Percentiles rank a stretch among this genome's conserved stretches.
phyloP scores from a whole-genome alignment of 1,139 yeast species.

The Schwanniomyces etchellsii region DNA sequence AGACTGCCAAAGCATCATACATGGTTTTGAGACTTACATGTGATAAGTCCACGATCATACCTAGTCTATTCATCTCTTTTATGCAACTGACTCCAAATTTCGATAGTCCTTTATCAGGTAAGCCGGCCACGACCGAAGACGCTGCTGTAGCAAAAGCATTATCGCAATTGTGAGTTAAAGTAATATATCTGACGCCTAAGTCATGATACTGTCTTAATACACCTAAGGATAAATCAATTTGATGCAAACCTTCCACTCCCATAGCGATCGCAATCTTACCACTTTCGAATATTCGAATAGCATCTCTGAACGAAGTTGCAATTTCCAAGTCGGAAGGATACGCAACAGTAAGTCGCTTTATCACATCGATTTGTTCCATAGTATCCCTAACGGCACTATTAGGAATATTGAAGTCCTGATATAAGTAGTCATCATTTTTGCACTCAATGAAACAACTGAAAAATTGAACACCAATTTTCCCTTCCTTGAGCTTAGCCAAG shows the following conservation, averaged over 20 bases:
- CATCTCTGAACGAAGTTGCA: slow-evolving; percentile 34
- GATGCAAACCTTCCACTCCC: slow-evolving; percentile 54
- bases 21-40: too few relatives aligned
- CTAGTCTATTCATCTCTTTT: too few relatives aligned
- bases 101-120: too few relatives aligned
- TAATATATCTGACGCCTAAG: slow-evolving; percentile 46
- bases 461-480: slow-evolving; percentile 41
- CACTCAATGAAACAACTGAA: slow-evolving; percentile 44
- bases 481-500: slow-evolving; percentile 28
- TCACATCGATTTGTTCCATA: slow-evolving; percentile 48
- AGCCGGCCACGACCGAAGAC: too few relatives aligned
- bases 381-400: slow-evolving; percentile 45
- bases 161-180: slow-evolving; percentile 50
- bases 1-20: too few relatives aligned
- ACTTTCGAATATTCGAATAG: slow-evolving; percentile 24
- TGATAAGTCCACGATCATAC: too few relatives aligned
- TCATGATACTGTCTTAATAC: slow-evolving; percentile 44
- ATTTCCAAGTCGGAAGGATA: slow-evolving; percentile 32
- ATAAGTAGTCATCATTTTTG: slow-evolving; percentile 29
- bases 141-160: slow-evolving; percentile 55
- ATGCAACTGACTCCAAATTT: too few relatives aligned
- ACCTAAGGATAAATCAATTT: slow-evolving; percentile 42
- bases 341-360: slow-evolving; percentile 34
- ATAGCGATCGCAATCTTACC: slow-evolving; percentile 39
- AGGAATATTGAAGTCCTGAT: slow-evolving; percentile 34